These are phyloP conservation scores for Peronospora tabacina DNA, from an alignment of 352 stramenopile species.

Conservation along the genomic window DNA sequence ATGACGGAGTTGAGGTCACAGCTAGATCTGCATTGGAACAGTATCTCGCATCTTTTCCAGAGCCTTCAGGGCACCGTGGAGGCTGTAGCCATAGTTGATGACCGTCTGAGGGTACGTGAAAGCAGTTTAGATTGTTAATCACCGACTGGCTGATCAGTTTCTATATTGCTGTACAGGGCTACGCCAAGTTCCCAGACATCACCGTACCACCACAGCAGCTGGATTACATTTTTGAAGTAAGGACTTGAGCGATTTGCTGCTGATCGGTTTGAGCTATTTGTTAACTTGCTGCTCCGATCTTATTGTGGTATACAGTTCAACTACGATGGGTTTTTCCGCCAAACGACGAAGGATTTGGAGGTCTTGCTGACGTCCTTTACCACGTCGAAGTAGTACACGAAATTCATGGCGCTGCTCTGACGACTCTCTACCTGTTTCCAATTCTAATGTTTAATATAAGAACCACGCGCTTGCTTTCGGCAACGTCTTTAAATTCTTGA, in stretches of 20 bases:
- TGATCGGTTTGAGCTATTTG: background rate
- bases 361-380: constrained; percentile 50
- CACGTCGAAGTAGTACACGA: constrained; percentile 10
- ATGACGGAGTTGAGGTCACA: constrained; percentile 83
- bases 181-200: constrained; percentile 58
- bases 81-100: constrained; percentile 47
- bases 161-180: constrained; percentile 37
- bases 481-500: background rate
- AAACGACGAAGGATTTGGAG: constrained; percentile 70
- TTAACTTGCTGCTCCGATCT: constrained; percentile 12
- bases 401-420: background rate
- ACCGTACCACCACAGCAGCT: constrained; percentile 67
- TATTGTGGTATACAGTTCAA: constrained; percentile 55
- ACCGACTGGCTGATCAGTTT: background rate
- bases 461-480: constrained; percentile 3
- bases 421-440: constrained; percentile 19
- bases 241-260: constrained; percentile 1
- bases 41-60: constrained; percentile 72
- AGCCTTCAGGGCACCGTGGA: constrained; percentile 71
- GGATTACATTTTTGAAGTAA: constrained; percentile 87
- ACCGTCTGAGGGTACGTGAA: constrained; percentile 56
- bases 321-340: constrained; percentile 78
- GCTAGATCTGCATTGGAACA: constrained; percentile 84
- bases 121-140: background rate
- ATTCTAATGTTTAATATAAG: constrained; percentile 34